Percentiles rank a stretch among this genome's conserved stretches.
phyloP scores from a whole-genome alignment of 345 rosid species.

The Linum trigynum region DNA sequence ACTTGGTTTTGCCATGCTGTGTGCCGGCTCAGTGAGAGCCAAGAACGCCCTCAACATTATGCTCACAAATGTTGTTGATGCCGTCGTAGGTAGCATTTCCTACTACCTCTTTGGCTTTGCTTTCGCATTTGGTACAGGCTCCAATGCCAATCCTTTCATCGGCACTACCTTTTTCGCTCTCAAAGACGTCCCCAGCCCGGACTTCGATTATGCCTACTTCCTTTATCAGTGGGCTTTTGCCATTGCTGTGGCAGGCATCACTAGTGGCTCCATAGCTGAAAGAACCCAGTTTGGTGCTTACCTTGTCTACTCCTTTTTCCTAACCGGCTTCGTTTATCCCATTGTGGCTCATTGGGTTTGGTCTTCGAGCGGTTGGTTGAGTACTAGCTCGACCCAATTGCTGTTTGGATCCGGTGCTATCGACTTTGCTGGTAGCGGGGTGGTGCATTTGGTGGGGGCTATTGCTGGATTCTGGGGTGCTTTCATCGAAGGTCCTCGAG shows the following conservation, averaged over 20 bases:
- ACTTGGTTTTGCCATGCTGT: conserved; percentile 70
- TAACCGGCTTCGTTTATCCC: conserved; percentile 55
- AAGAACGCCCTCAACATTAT: conserved; percentile 61
- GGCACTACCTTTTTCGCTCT: conserved; percentile 47
- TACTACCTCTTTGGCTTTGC: conserved; percentile 67
- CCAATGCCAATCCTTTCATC: conserved; percentile 44
- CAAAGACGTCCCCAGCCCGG: conserved; percentile 27
- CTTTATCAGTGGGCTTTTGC: conserved; percentile 72
- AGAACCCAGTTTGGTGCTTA: conserved; percentile 66
- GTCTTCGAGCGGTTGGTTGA: conserved; percentile 58
- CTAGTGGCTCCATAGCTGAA: conserved; percentile 67
- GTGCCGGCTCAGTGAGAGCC: conserved; percentile 64
- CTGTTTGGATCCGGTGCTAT: conserved; percentile 57
- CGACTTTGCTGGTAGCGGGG: conserved; percentile 58
- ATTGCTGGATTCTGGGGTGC: conserved; percentile 53
- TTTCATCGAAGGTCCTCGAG: conserved; percentile 47
- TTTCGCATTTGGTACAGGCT: conserved; percentile 48
- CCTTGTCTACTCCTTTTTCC: conserved; percentile 53
- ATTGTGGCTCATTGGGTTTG: conserved; percentile 55
- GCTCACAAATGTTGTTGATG: conserved; percentile 66
- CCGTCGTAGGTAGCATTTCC: conserved; percentile 61
- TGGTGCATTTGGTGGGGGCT: conserved; percentile 47
- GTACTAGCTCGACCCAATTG: conserved; percentile 26
- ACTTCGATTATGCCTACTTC: conserved; percentile 42
- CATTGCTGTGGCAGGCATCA: conserved; percentile 54